Evolutionary conservation across 2,329 filamentous ascomycete genomes (phyloP).

Genomic region (Neonectria coccinea): DNA sequence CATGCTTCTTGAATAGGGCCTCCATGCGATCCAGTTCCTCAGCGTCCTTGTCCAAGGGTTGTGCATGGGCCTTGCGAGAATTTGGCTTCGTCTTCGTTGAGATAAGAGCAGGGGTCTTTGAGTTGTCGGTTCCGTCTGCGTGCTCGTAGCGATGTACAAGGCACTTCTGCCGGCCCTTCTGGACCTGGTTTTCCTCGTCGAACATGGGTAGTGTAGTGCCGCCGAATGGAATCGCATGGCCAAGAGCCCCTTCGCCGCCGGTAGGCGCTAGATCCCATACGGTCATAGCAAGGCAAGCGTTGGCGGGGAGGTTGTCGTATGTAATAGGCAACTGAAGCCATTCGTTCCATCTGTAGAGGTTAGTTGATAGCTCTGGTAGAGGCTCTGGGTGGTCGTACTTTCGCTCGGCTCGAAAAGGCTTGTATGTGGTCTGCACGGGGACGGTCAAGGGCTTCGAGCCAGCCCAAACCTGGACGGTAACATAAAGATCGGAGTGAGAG

Average conservation of each 20-base stretch:
- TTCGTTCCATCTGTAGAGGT: slow-evolving; percentile 81
- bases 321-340: slow-evolving; percentile 91
- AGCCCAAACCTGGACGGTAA: slow-evolving; percentile 93
- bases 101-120: slow-evolving; percentile 78
- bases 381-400: slow-evolving; percentile 56
- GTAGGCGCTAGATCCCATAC: slow-evolving; percentile 93
- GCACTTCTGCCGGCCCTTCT: slow-evolving; percentile 94
- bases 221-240: slow-evolving; percentile 90
- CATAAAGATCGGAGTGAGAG: slow-evolving; percentile 87
- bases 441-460: slow-evolving; percentile 96
- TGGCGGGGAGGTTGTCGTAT: slow-evolving; percentile 83
- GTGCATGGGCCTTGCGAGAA: slow-evolving; percentile 61
- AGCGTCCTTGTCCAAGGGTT: slow-evolving; percentile 74
- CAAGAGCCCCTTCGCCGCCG: slow-evolving; percentile 75
- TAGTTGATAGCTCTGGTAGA: slow-evolving; percentile 24
- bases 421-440: slow-evolving; percentile 92
- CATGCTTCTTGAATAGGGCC: slow-evolving; percentile 93
- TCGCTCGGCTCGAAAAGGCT: slow-evolving; percentile 82
- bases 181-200: slow-evolving; percentile 88
- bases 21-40: slow-evolving; percentile 92
- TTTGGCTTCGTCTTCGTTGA: slow-evolving; percentile 66
- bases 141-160: slow-evolving; percentile 82
- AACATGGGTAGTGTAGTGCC: slow-evolving; percentile 95
- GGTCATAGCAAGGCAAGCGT: slow-evolving; percentile 89
- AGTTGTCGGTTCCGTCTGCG: slow-evolving; percentile 86